Base-by-base conservation (phyloP, 345 rosid genomes). In the Syzygium grande region DNA sequence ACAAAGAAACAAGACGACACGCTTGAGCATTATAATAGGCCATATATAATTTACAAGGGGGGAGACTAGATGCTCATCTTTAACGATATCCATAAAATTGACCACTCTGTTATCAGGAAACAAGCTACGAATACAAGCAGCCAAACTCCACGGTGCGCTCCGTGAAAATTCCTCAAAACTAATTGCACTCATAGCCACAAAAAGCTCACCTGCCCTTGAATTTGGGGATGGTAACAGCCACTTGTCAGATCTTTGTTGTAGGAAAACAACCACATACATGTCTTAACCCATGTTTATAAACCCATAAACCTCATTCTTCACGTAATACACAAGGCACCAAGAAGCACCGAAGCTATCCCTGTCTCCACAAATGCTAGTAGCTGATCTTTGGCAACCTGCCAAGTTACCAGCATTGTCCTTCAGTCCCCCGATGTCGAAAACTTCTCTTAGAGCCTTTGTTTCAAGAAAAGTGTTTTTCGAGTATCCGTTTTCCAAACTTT, bases 271-370 rank as follows among this genome's bases (percentile, higher is more conserved):
- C 89, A 86, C 88, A 65, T 89, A 86, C 58, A 27, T 7, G 38
- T 38, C 46, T 86, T 79, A 77, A 19, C 22, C 9, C 38, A 52
- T 77, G 41, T 78, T 17, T 59, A 51, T 80, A 84, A 79, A 53
- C 29, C 77, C 21, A 34, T 4, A 52, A 85, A 30, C 61, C 41
- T 54, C 61, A 54, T 30, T 52, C 86, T 85, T 52, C 29, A 11
- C n/a, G n/a, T 43, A 43, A 43, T 43, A 6, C 46, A 43, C 46
- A 59, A 90, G 95, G 89, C 96, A 89, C 85, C 96, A 93, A 85
- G 89, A 92, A 89, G 92, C 94, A 52, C 92, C 94, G 54, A 90
- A 89, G 86, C 88, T 93, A 9, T 34, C 49, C 46, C 49, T 73
- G 80, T 25, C 80, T 73, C 49, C 46, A 34, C 80, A 93, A 53